phyloP scores from a whole-genome alignment of 139 green algal genomes.

The Chlamydomonas sphaeroides region DNA sequence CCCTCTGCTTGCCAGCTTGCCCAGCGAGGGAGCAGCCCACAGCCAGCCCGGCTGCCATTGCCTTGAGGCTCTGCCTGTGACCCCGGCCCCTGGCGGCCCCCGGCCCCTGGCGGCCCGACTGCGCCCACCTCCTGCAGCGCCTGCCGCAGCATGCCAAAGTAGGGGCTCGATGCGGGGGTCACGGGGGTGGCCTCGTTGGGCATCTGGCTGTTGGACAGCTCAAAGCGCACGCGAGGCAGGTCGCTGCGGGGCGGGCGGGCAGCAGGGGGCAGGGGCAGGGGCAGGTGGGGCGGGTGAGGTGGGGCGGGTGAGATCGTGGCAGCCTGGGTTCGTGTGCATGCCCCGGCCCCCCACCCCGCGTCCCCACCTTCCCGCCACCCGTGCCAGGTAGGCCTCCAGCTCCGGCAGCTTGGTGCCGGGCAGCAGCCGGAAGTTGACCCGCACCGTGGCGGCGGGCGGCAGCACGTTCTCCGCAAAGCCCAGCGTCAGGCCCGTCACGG shows the following conservation, averaged over 20 bases:
- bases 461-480: constrained; percentile 74
- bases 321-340: too few species aligned
- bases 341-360: not conserved
- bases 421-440: constrained; percentile 72
- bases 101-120: too few species aligned
- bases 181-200: constrained; percentile 39
- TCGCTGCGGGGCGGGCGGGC: too few species aligned
- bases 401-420: constrained; percentile 45
- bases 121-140: constrained; percentile 56
- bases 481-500: constrained; percentile 43
- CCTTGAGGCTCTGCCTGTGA: too few species aligned
- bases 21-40: too few species aligned
- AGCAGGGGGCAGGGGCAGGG: too few species aligned
- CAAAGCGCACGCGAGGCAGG: not conserved
- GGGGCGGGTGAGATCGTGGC: too few species aligned
- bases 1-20: too few species aligned
- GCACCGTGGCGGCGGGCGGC: constrained; percentile 51
- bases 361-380: constrained; percentile 15
- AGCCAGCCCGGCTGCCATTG: too few species aligned
- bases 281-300: too few species aligned
- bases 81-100: too few species aligned
- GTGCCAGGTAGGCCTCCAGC: constrained; percentile 3
- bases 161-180: constrained; percentile 44
- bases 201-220: not conserved
- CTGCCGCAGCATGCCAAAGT: constrained; percentile 56